Percentiles rank a stretch among this genome's conserved stretches.
These are phyloP conservation scores for Hypoxylon sp. DNA, from an alignment of 2,329 filamentous ascomycete species.

Conservation along the genomic window DNA sequence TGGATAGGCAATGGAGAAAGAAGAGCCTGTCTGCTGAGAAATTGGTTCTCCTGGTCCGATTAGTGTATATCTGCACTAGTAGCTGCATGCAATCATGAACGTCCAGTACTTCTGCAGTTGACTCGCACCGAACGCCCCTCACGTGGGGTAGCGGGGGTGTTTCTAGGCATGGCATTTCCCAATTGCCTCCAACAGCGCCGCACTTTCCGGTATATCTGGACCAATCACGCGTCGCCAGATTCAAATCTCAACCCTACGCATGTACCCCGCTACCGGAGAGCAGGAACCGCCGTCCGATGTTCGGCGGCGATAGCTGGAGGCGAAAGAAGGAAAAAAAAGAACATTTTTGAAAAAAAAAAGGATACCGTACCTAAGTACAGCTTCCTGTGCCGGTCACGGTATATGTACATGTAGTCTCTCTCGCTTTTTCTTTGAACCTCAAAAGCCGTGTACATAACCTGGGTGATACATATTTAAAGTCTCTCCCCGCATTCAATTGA, in stretches of 20 bases:
- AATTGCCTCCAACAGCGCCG: constrained; percentile 30
- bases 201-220: constrained; percentile 17
- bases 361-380: constrained; percentile 29
- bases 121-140: constrained; percentile 48
- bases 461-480: constrained; percentile 41
- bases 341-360: constrained; percentile 18
- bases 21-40: constrained; percentile 9
- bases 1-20: constrained; percentile 6
- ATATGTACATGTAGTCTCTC: constrained; percentile 1
- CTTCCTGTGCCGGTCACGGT: constrained; percentile 33
- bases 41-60: constrained; percentile 22
- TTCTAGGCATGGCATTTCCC: constrained; percentile 30
- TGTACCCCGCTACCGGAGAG: constrained; percentile 50
- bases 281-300: constrained; percentile 47
- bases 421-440: constrained; percentile 27
- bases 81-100: constrained; percentile 41
- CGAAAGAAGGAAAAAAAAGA: constrained; percentile 14
- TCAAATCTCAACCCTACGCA: constrained; percentile 43
- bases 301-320: constrained; percentile 42
- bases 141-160: constrained; percentile 45
- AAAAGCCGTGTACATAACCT: constrained; percentile 14
- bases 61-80: constrained; percentile 17
- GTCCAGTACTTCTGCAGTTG: constrained; percentile 41
- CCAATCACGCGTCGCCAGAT: constrained; percentile 44
- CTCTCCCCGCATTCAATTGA: constrained; percentile 42